Evolutionary conservation across 192 early-diverging fungal genomes (phyloP), one percentile per base, ranked within the genome.

Genomic region (Entomortierella parvispora): DNA sequence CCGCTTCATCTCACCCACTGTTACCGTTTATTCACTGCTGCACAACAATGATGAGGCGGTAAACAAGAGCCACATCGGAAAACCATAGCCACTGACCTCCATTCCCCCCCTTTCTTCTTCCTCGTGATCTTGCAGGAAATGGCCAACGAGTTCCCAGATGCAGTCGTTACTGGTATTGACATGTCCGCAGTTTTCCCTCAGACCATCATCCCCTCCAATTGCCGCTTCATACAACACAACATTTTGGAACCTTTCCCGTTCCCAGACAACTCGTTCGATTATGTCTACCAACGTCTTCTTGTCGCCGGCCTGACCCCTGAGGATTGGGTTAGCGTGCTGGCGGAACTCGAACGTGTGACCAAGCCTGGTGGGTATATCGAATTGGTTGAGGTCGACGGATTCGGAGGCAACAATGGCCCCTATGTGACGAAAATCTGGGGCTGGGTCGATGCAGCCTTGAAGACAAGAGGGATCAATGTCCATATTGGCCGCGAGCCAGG

Each of bases 161-260:
- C 79, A 2, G 65, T 29, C 10, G 74, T 87, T 46, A 56, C 75
- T 47, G 86, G 84, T 4, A 57, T 84, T 15, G 86, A 87, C 45
- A 84, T 86, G 23, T 68, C 76, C 4, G 15, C 69, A 2, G 68
- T 82, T 14, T 82, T 71, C 37, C 68, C 80, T 1, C 25, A 58
- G 7, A 67, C 60, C 28, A 81, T 70, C 51, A 82, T 78, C 43
- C 80, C 80, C 2, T 28, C n/a, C 25, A 81, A 81, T 18, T 62
- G 66, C 22, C 43, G 45, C 3, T 81, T 81, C 47, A 17, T 71
- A 9, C 55, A 60, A 43, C 53, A 69, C 20, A 56, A 81, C 43
- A 48, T 81, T 37, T 52, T 57, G 7, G 17, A 76, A 12, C 48
- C 45, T 1, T 55, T 82, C 2, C 76, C 77, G 0, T 82, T 79